Conservation (phyloP, 768 basidiomycete genomes). For the Boletales sp. region DNA sequence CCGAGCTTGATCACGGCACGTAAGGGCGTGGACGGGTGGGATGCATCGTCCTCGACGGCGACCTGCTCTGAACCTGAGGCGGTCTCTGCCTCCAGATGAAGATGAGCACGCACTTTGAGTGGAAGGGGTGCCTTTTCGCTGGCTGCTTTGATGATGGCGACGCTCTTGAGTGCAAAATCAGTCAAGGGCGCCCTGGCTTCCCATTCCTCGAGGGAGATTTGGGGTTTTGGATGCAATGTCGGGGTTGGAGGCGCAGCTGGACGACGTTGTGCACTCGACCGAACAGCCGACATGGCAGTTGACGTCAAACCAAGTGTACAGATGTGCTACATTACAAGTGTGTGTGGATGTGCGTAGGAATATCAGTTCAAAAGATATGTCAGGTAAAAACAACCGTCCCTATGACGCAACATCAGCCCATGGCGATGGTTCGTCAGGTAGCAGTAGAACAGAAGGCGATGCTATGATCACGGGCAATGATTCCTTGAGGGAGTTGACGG, state of each 20-base stretch:
- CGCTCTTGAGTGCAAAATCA: conserved; percentile 64
- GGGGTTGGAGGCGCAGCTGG: conserved; percentile 23
- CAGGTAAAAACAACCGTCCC: background rate
- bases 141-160: conserved; percentile 58
- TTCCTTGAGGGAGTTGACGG: conserved; percentile 1
- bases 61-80: conserved; percentile 40
- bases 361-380: no score
- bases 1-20: conserved; percentile 39
- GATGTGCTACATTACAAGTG: conserved; percentile 7
- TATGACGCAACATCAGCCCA: conserved; percentile 24
- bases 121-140: conserved; percentile 64
- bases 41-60: conserved; percentile 35
- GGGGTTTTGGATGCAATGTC: conserved; percentile 36
- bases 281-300: conserved; percentile 20
- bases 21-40: conserved; percentile 34
- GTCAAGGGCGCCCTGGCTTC: conserved; percentile 75
- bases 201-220: conserved; percentile 86
- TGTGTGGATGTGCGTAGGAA: conserved; percentile 2
- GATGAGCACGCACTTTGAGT: conserved; percentile 55
- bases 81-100: conserved; percentile 2
- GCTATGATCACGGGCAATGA: conserved; percentile 7
- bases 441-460: conserved; percentile 13
- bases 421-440: conserved; percentile 29
- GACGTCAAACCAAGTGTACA: background rate
- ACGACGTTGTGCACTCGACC: conserved; percentile 24